Evolutionary conservation across 2,329 filamentous ascomycete genomes (phyloP).

Genomic region (Rhinocladiella mackenziei): DNA sequence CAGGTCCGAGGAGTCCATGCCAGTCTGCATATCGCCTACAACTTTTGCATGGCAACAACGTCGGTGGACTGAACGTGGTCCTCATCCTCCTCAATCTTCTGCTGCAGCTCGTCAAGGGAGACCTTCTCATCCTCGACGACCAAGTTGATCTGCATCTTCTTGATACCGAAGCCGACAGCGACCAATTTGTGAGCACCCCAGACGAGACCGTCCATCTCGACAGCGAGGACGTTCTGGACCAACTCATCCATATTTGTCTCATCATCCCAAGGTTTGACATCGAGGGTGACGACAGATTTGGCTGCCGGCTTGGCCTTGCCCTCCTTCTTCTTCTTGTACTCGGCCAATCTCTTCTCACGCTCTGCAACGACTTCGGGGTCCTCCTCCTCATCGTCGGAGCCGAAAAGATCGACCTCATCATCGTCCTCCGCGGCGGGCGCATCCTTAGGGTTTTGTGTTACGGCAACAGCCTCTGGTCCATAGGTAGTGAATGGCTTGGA

Average conservation of each 20-base stretch:
- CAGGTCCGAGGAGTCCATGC: too few species aligned
- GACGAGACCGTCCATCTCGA: constrained; percentile 88
- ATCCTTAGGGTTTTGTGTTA: constrained; percentile 81
- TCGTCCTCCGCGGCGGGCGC: constrained; percentile 64
- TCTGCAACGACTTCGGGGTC: constrained; percentile 79
- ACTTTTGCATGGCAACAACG: constrained; percentile 72
- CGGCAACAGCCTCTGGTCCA: constrained; percentile 75
- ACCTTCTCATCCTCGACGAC: constrained; percentile 97
- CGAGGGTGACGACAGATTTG: constrained; percentile 93
- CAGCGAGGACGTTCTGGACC: constrained; percentile 73
- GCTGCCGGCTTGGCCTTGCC: constrained; percentile 85
- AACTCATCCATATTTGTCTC: constrained; percentile 87
- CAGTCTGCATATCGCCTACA: constrained; percentile 14
- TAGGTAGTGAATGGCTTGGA: constrained; percentile 85
- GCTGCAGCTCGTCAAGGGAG: constrained; percentile 79
- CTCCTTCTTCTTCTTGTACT: constrained; percentile 97
- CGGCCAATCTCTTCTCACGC: constrained; percentile 83
- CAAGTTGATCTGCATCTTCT: constrained; percentile 98
- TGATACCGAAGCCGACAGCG: constrained; percentile 92
- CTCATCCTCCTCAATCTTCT: constrained; percentile 79
- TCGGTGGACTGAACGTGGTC: constrained; percentile 96
- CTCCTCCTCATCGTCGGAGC: constrained; percentile 89
- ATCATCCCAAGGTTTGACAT: constrained; percentile 99
- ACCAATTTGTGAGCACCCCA: constrained; percentile 93
- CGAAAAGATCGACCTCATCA: constrained; percentile 89